Base-by-base conservation (phyloP, 2,329 filamentous ascomycete species). In the Orbilia blumenaviensis region DNA sequence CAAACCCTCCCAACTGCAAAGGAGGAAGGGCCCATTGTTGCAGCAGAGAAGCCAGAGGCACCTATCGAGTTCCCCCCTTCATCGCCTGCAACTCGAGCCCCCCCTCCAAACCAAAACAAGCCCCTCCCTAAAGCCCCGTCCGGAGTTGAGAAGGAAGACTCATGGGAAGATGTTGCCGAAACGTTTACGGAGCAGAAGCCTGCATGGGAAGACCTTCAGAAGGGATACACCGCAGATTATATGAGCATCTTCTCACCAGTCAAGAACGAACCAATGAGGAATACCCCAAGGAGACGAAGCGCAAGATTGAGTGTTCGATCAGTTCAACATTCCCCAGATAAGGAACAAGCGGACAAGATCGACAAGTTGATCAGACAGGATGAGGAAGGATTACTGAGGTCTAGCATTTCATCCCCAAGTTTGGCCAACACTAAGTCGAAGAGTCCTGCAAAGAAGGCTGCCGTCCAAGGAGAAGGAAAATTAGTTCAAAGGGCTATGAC, bases 171-270 rank as follows among this genome's bases (percentile, higher is more conserved):
- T 66, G 64, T 66, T 14, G 42, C 63, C 16, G 72, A 52, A n/a
- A 52, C 41, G 10, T 76, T 76, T 50, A 52, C 64, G 41, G 72
- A 76, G n/a, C 64, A 76, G 21, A 76, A 69, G 38, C 64, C 64
- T 5, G 64, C 64, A 8, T 76, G 72, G 72, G 72, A 76, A 25
- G 72, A 76, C 2, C 64, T 76, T 23, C 72, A 76, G 34, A 68
- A 76, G n/a, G 60, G 36, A 12, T 76, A 61, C 48, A 76, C 72
- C 32, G 50, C 72, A 18, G 72, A 76, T 36, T 76, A 76, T 14
- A 76, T 76, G 72, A 76, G 72, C 48, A 76, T 76, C 25, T 76
- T 76, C 34, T 76, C 72, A 44, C 72, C 72, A 12, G 64, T 76
- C 32, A 76, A 69, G 60, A 69, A 69, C 29, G 64, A 76, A 42